Conservation (phyloP, 345 rosid genomes). For the Microcos paniculata region DNA sequence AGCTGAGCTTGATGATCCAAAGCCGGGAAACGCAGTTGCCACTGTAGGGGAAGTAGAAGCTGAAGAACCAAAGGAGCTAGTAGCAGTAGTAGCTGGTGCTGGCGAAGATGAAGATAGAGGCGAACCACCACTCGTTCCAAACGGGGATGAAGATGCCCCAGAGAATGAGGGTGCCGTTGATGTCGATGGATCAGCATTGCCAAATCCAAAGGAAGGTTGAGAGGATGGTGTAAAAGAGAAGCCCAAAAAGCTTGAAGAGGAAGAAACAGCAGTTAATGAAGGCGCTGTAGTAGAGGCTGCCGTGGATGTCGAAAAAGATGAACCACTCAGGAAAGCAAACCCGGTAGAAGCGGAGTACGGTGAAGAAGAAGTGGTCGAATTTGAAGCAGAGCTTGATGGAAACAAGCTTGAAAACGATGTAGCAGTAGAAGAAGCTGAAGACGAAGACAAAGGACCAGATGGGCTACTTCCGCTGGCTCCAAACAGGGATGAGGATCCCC, state of each 20-base stretch:
- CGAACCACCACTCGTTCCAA: conserved; percentile 22
- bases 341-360: conserved; percentile 43
- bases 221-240: conserved; percentile 50
- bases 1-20: conserved; percentile 21
- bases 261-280: conserved; percentile 26
- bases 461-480: conserved; percentile 20
- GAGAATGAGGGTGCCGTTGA: no score
- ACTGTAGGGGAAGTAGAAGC: conserved; percentile 12
- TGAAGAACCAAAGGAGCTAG: conserved; percentile 19
- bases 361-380: conserved; percentile 25
- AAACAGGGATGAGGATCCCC: conserved; percentile 27
- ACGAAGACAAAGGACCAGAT: conserved; percentile 21
- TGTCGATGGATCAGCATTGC: no score
- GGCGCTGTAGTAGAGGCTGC: conserved; percentile 22
- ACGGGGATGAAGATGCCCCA: conserved; percentile 20
- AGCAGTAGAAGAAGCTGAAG: conserved; percentile 8
- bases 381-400: conserved; percentile 23
- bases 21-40: conserved; percentile 26
- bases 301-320: conserved; percentile 18
- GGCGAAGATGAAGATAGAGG: conserved; percentile 9
- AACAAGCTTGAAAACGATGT: conserved; percentile 21
- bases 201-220: not conserved
- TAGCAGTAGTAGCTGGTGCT: not conserved
- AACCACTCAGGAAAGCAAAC: conserved; percentile 28
- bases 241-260: conserved; percentile 33